Conservation (phyloP, 345 rosid genomes). For the Moricandia arvensis region DNA sequence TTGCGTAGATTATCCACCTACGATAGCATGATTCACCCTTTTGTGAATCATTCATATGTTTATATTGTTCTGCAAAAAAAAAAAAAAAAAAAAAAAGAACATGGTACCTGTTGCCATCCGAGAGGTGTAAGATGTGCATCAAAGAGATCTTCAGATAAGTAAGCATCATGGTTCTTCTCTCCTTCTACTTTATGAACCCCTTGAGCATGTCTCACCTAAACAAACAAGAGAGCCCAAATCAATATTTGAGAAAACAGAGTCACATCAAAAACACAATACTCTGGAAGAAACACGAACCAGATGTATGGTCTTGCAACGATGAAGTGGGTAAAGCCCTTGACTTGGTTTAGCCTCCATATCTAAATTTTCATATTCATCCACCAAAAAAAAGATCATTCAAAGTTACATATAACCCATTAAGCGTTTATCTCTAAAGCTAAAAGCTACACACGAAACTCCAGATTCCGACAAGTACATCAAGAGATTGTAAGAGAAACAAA, state of each 20-base stretch:
- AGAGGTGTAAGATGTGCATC: conserved; percentile 86
- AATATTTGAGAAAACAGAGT: background rate
- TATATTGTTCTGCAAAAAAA: background rate
- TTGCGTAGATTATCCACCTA: conserved; percentile 69
- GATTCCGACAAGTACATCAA: background rate
- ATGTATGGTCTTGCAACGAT: conserved; percentile 73
- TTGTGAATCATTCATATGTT: background rate
- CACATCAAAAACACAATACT: background rate
- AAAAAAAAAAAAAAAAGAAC: background rate
- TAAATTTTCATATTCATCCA: background rate
- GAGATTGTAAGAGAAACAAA: background rate
- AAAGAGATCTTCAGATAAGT: conserved; percentile 58
- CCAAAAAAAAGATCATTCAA: background rate
- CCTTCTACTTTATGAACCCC: conserved; percentile 87
- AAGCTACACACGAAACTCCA: background rate
- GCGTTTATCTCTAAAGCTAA: background rate
- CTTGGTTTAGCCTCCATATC: conserved; percentile 50
- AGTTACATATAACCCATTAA: background rate
- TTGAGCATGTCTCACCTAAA: conserved; percentile 88
- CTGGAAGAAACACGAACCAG: conserved; percentile 48
- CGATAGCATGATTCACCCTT: background rate
- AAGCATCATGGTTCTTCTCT: conserved; percentile 48
- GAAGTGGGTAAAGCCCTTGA: conserved; percentile 56
- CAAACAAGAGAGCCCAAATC: background rate
- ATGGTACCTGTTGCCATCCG: conserved; percentile 77